Percentiles rank a stretch among this genome's conserved stretches.
These are phyloP conservation scores for Pyrenochaeta sp. DNA, from an alignment of 2,329 filamentous ascomycete genomes.

Conservation along the genomic window DNA sequence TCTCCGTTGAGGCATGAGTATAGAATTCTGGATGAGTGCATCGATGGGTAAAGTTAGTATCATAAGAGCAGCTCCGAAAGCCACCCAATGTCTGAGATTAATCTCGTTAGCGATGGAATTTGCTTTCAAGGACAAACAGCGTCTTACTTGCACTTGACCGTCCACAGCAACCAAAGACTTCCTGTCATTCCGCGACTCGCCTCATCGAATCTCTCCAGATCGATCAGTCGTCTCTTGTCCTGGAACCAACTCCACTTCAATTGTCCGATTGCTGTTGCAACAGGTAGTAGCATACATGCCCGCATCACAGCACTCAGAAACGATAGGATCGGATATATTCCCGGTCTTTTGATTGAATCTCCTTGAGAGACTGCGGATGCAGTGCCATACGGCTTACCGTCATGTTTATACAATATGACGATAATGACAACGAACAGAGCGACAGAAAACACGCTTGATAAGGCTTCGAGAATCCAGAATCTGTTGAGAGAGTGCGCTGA, in stretches of 20 bases:
- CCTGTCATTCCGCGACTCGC: conserved; percentile 8
- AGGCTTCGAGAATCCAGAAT: conserved; percentile 3
- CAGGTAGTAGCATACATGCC: conserved; percentile 10
- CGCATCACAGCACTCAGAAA: conserved; percentile 3
- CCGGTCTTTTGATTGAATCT: neutral
- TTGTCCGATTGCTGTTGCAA: conserved; percentile 8
- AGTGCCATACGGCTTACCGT: neutral
- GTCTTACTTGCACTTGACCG: conserved; percentile 1
- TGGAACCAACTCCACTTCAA: conserved; percentile 13
- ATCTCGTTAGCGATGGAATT: neutral
- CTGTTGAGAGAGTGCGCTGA: neutral
- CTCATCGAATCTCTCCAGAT: conserved; percentile 11
- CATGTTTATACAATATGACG: neutral
- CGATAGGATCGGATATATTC: conserved; percentile 1
- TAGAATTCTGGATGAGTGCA: conserved; percentile 6
- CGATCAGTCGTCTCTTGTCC: neutral
- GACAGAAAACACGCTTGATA: neutral
- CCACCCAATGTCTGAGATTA: neutral
- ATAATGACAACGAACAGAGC: conserved; percentile 1
- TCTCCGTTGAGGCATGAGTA: conserved; percentile 1
- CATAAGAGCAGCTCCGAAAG: conserved; percentile 4
- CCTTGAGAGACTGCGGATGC: neutral
- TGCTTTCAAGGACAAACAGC: too few relatives aligned
- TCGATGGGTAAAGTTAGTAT: conserved; percentile 4
- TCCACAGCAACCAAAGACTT: conserved; percentile 4